These are phyloP conservation scores for Aureobasidium melanogenum DNA, from an alignment of 2,329 filamentous ascomycete species.

Conservation along the genomic window DNA sequence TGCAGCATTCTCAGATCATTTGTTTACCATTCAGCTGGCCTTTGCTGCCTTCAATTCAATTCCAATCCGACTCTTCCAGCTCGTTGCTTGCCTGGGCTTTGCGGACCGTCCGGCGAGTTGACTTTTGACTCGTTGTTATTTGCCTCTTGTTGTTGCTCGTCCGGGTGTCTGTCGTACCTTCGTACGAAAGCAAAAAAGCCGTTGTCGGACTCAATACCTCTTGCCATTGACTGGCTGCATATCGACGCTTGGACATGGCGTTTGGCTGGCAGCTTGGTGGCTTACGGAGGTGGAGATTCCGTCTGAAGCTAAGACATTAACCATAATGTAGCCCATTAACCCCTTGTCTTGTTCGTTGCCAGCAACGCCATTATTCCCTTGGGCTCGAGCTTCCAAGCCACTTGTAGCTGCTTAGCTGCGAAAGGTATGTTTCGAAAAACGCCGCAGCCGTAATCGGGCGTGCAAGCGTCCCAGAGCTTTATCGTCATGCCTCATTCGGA, in stretches of 20 bases:
- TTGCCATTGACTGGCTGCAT: slow-evolving; percentile 4
- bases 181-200: slow-evolving; percentile 11
- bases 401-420: slow-evolving; percentile 3
- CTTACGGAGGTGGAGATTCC: slow-evolving; percentile 11
- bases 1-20: not conserved
- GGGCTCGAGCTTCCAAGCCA: slow-evolving; percentile 4
- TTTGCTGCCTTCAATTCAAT: not conserved
- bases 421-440: slow-evolving; percentile 4
- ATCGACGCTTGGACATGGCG: slow-evolving; percentile 6
- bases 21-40: not conserved
- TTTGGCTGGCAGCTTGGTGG: slow-evolving; percentile 9
- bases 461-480: not conserved
- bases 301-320: slow-evolving; percentile 6
- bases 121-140: not conserved
- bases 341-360: slow-evolving; percentile 5
- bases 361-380: slow-evolving; percentile 1
- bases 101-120: not conserved
- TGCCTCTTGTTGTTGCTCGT: not conserved
- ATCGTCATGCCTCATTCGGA: not conserved
- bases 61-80: not conserved
- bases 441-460: slow-evolving; percentile 6
- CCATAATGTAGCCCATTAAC: slow-evolving; percentile 4
- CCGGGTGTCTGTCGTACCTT: slow-evolving; percentile 8
- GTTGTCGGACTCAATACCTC: not conserved
- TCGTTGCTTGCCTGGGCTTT: not conserved